Conservation (phyloP, 2,329 filamentous ascomycete genomes). For the Colletotrichum sp. region DNA sequence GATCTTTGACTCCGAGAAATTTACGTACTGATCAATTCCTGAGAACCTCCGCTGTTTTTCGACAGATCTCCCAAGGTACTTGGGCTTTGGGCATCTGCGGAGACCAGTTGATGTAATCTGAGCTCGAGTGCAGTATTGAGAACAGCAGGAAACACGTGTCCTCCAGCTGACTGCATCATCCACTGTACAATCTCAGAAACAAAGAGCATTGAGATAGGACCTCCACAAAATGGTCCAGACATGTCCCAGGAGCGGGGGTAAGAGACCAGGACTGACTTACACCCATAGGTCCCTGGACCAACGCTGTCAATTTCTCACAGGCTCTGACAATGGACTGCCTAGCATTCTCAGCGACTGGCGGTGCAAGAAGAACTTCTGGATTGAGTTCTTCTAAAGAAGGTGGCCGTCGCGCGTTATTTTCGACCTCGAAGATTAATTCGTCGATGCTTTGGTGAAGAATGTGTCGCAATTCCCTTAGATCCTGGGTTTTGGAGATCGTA, state of each 20-base stretch:
- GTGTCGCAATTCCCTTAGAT: background rate
- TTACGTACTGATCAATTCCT: background rate
- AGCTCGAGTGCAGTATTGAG: background rate
- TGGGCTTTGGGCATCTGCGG: background rate
- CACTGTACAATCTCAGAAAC: background rate
- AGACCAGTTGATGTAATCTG: background rate
- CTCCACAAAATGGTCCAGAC: rapidly evolving
- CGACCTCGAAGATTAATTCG: background rate
- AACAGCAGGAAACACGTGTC: background rate
- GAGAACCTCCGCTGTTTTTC: background rate
- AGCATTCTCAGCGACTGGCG: background rate
- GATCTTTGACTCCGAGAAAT: background rate
- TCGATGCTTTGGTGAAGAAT: background rate
- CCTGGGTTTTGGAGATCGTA: background rate
- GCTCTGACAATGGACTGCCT: background rate
- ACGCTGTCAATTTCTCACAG: background rate
- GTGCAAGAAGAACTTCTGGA: background rate
- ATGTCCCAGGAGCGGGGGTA: too few relatives aligned
- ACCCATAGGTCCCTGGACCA: background rate
- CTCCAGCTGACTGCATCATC: background rate
- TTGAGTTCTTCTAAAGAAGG: background rate
- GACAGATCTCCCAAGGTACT: background rate
- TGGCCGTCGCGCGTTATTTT: background rate
- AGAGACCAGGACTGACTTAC: too few relatives aligned
- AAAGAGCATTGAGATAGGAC: background rate